A percentile compares a stretch with the other conserved stretches of the same genome.
Conservation (phyloP, 2,329 filamentous ascomycete species). For the Cladosporium sphaerospermum region DNA sequence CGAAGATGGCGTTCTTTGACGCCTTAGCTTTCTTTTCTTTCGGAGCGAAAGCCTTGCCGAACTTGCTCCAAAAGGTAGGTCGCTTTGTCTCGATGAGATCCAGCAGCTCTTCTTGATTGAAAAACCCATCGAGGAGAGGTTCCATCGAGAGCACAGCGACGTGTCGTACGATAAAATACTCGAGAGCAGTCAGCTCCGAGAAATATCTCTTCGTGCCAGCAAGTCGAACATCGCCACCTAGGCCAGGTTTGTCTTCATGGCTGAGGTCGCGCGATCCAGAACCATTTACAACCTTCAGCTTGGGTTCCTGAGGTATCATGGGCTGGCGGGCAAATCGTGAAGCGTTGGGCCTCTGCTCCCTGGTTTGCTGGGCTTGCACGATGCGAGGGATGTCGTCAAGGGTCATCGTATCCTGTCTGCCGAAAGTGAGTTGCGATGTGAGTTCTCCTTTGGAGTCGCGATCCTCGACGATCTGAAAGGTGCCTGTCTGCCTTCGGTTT, state of each 20-base stretch:
- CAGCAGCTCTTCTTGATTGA: conserved; percentile 88
- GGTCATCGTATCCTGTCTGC: conserved; percentile 83
- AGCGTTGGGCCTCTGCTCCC: conserved; percentile 77
- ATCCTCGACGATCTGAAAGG: conserved; percentile 76
- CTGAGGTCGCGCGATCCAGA: conserved; percentile 65
- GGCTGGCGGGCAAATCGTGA: conserved; percentile 70
- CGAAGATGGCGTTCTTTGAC: conserved; percentile 91
- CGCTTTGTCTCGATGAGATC: conserved; percentile 90
- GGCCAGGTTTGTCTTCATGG: conserved; percentile 35
- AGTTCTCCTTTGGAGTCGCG: conserved; percentile 62
- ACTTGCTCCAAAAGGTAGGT: conserved; percentile 95
- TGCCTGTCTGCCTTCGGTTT: conserved; percentile 36
- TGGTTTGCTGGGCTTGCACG: conserved; percentile 88
- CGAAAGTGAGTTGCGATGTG: conserved; percentile 72
- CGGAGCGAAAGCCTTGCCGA: conserved; percentile 75
- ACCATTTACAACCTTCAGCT: conserved; percentile 61
- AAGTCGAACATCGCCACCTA: conserved; percentile 37
- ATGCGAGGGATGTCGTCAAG: conserved; percentile 95
- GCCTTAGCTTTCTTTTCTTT: conserved; percentile 65
- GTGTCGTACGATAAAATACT: conserved; percentile 96
- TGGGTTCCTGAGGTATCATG: conserved; percentile 59
- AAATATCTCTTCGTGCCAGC: conserved; percentile 74
- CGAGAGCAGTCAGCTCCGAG: conserved; percentile 86
- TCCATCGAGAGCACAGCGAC: conserved; percentile 94
- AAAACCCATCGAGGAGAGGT: conserved; percentile 80